These are phyloP conservation scores for Xylona heveae DNA, from an alignment of 495 filamentous ascomycete genomes.

Conservation along the genomic window DNA sequence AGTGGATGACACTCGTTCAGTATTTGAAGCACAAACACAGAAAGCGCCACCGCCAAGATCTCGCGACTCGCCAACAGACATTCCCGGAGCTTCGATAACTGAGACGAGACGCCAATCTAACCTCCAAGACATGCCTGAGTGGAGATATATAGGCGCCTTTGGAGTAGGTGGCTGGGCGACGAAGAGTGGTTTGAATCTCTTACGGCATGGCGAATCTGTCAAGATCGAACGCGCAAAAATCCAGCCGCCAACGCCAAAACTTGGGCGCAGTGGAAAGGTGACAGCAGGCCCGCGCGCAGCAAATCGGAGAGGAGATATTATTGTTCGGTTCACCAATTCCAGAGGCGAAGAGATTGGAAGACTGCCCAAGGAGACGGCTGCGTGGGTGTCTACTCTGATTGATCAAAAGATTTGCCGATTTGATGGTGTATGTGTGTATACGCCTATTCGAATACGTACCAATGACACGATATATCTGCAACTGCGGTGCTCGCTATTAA, in stretches of 20 bases:
- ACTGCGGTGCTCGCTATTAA: conserved; percentile 55
- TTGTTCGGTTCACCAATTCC: conserved; percentile 81
- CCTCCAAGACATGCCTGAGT: conserved; percentile 26
- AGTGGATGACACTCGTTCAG: no score
- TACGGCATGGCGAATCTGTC: conserved; percentile 59
- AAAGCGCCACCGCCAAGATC: conserved; percentile 1
- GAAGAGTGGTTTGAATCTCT: conserved; percentile 48
- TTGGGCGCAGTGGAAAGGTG: conserved; percentile 24
- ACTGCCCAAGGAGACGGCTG: conserved; percentile 74
- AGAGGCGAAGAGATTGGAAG: conserved; percentile 69
- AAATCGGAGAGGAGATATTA: conserved; percentile 46
- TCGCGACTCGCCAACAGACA: conserved; percentile 5
- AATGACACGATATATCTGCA: conserved; percentile 90
- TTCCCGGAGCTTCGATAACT: neutral
- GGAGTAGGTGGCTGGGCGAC: conserved; percentile 86
- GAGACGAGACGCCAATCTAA: conserved; percentile 7
- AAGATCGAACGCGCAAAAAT: conserved; percentile 74
- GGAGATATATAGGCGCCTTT: conserved; percentile 76
- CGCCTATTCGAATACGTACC: conserved; percentile 60
- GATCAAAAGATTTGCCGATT: conserved; percentile 83
- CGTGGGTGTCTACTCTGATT: conserved; percentile 82
- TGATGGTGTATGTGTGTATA: conserved; percentile 76
- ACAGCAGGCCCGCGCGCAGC: conserved; percentile 12
- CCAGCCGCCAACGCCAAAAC: conserved; percentile 29
- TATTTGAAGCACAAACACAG: no score